Evolutionary conservation across 352 stramenopile species (phyloP).

Genomic region (Pythium utonaiense): DNA sequence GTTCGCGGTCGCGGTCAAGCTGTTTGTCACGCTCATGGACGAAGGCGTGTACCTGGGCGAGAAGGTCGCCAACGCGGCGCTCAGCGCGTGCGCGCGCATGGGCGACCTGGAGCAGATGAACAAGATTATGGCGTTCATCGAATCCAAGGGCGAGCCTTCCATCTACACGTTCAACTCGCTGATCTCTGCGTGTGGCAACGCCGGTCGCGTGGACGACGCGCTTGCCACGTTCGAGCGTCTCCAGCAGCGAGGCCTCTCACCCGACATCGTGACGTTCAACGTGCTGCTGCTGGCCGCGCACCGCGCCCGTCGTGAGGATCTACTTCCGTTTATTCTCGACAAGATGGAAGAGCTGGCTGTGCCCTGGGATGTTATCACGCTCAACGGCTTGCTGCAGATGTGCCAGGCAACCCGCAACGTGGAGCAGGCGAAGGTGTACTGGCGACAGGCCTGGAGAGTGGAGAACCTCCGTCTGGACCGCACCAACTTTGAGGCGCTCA

Average conservation of each 20-base stretch:
- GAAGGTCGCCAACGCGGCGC: conserved; percentile 65
- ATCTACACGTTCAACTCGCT: conserved; percentile 83
- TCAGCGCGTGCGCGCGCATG: conserved; percentile 65
- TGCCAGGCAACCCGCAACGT: conserved; percentile 45
- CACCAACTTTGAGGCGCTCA: conserved; percentile 69
- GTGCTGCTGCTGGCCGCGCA: conserved; percentile 55
- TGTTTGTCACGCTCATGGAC: conserved; percentile 67
- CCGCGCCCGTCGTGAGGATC: conserved; percentile 45
- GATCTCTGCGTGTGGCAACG: conserved; percentile 79
- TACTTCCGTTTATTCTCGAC: conserved; percentile 51
- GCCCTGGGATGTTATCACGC: conserved; percentile 72
- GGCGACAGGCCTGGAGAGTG: conserved; percentile 37
- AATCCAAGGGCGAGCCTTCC: conserved; percentile 49
- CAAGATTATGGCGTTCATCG: conserved; percentile 60
- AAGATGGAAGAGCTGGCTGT: conserved; percentile 40
- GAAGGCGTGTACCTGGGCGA: conserved; percentile 65
- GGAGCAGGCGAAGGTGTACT: conserved; percentile 51
- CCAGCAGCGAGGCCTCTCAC: conserved; percentile 27
- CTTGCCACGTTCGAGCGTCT: conserved; percentile 53
- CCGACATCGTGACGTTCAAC: conserved; percentile 70
- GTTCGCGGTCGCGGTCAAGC: conserved; percentile 48
- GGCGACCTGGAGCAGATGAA: conserved; percentile 54
- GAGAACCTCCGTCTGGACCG: conserved; percentile 54
- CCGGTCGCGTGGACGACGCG: conserved; percentile 56
- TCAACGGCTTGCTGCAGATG: conserved; percentile 71